Evolutionary conservation across 495 filamentous ascomycete genomes (phyloP), one percentile per base, ranked within the genome.

Genomic region (Hypoxylon perforatum): DNA sequence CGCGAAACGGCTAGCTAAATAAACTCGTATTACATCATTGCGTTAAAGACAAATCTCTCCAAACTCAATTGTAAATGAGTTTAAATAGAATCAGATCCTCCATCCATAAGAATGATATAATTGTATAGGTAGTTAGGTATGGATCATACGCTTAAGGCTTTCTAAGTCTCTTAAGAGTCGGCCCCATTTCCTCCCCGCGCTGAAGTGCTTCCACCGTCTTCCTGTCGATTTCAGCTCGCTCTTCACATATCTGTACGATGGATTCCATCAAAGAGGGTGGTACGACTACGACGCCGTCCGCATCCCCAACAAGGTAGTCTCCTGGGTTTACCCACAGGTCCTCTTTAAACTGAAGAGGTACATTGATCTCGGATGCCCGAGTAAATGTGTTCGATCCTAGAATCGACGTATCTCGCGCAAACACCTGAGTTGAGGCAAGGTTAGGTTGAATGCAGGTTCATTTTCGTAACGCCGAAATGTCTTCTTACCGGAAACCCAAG

Each of bases 261-360:
- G 46, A 49, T 18, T 49, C 46, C 41, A 44, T 44, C 41, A 44
- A 19, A 21, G 41, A 44, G 8, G 84, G 2, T 2, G 80, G 80
- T 11, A 82, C 51, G 7, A 79, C 75, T 0, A 87, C 84, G 0
- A 87, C 85, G 2, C 86, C 86, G 61, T 89, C 83, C 15, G 80
- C 42, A 50, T 89, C 86, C 0, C 77, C 86, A 15, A 89, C 71
- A 23, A 89, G 63, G 58, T 86, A 87, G 62, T 89, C 87, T 0
- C 84, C 86, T 0, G 85, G 86, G 0, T 44, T 44, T 4, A 44
- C 41, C 41, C 41, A 44, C 17, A 44, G 41, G 17, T 19, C 41
- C 17, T 10, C 41, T 19, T 44, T 19, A 9, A 44, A 21, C 11
- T 44, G 41, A 21, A 44, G 41, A 15, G 78, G 59, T 17, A 75